A percentile compares a stretch with the other conserved stretches of the same genome.
Conservation (phyloP, 768 basidiomycete species). For the Hericium alpestre region DNA sequence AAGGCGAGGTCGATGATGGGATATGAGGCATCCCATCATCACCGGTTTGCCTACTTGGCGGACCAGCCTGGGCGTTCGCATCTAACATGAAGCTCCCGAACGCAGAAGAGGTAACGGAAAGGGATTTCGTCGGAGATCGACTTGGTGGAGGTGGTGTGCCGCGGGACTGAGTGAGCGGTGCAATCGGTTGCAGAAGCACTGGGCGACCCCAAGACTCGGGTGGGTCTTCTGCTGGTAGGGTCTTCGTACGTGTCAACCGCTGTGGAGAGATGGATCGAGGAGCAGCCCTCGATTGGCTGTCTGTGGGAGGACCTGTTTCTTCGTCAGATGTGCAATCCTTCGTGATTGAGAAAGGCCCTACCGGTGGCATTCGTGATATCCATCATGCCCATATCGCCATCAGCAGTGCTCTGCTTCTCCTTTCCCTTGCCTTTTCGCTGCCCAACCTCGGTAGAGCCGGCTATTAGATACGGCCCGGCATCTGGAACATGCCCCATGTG, state of each 20-base stretch:
- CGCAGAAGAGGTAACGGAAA: constrained; percentile 2
- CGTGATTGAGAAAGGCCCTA: not conserved
- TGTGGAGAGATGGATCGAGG: not conserved
- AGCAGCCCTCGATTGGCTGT: not conserved
- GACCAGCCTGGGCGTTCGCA: not conserved
- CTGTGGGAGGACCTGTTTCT: not conserved
- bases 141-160: not conserved
- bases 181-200: not conserved
- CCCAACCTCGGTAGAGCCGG: not conserved
- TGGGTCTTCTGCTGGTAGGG: not conserved
- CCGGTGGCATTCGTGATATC: not conserved
- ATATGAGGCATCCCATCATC: no score
- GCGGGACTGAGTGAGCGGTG: not conserved
- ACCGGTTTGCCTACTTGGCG: constrained; percentile 25
- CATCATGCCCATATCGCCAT: not conserved
- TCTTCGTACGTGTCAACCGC: not conserved
- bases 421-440: constrained; percentile 24
- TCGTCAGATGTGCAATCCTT: no score
- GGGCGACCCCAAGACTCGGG: not conserved
- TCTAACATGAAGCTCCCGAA: not conserved
- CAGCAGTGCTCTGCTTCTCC: not conserved
- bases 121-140: not conserved
- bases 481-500: constrained; percentile 37
- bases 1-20: constrained; percentile 49
- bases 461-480: constrained; percentile 21